Evolutionary conservation across 2,329 filamentous ascomycete species (phyloP).

Genomic region (Cercospora janseana): DNA sequence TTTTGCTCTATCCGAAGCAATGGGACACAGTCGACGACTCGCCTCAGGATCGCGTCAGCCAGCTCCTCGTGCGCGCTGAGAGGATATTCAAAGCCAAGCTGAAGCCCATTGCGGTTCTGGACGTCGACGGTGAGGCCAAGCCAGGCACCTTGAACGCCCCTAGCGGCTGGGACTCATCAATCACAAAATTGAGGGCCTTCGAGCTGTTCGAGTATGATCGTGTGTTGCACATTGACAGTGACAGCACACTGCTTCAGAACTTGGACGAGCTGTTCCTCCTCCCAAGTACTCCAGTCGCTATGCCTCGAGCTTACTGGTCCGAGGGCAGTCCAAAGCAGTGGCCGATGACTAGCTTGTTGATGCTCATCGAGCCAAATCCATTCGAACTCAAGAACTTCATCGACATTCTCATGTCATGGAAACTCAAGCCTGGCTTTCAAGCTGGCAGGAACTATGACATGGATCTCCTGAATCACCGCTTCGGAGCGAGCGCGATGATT

Average conservation of each 20-base stretch:
- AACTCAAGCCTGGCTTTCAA: constrained; percentile 45
- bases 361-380: constrained; percentile 60
- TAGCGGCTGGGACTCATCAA: constrained; percentile 56
- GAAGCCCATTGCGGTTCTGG: constrained; percentile 47
- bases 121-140: constrained; percentile 30
- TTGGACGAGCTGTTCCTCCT: constrained; percentile 72
- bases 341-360: constrained; percentile 59
- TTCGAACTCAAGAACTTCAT: constrained; percentile 51
- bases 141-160: constrained; percentile 38
- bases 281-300: constrained; percentile 57
- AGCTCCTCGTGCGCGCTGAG: constrained; percentile 40
- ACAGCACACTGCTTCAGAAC: constrained; percentile 59
- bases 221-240: constrained; percentile 61
- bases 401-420: constrained; percentile 36
- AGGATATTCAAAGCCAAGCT: constrained; percentile 52
- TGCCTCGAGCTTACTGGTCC: constrained; percentile 72
- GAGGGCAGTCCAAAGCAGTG: constrained; percentile 44
- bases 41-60: constrained; percentile 37
- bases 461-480: constrained; percentile 60
- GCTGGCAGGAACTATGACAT: constrained; percentile 32
- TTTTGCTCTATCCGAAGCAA: constrained; percentile 47
- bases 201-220: constrained; percentile 63
- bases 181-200: constrained; percentile 67
- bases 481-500: constrained; percentile 59
- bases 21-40: constrained; percentile 39